Evolutionary conservation across 805 yeast species (phyloP).

Genomic region (Metschnikowia corniflorae): DNA sequence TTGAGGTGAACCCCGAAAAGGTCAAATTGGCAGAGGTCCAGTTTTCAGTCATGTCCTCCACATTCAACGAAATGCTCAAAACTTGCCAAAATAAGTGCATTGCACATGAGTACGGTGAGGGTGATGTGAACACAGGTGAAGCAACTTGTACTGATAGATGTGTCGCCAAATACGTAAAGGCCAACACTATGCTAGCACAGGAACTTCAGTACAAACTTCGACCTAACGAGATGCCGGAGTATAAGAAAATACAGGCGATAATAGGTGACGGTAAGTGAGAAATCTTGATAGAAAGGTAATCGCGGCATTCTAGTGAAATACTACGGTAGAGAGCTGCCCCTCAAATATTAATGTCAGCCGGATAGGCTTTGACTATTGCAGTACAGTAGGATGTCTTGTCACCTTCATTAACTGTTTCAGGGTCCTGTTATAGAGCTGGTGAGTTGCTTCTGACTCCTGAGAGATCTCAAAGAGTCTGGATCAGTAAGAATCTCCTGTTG

Average conservation of each 20-base stretch:
- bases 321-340: too few species aligned
- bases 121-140: conserved; percentile 84
- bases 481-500: too few species aligned
- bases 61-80: conserved; percentile 45
- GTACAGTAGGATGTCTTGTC: too few species aligned
- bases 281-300: too few species aligned
- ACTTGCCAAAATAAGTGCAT: conserved; percentile 77
- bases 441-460: too few species aligned
- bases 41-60: conserved; percentile 53
- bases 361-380: too few species aligned
- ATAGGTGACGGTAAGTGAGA: conserved; percentile 2
- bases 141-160: conserved; percentile 80
- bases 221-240: conserved; percentile 37
- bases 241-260: conserved; percentile 25
- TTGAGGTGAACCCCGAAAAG: conserved; percentile 57
- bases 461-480: too few species aligned
- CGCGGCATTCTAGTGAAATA: too few species aligned
- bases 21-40: conserved; percentile 64
- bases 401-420: too few species aligned
- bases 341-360: too few species aligned
- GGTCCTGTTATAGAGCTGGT: too few species aligned
- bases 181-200: conserved; percentile 62
- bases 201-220: conserved; percentile 30
- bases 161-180: conserved; percentile 74
- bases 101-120: conserved; percentile 80